A percentile compares a stretch with the other conserved stretches of the same genome.
These are phyloP conservation scores for Aspergillus indologenus DNA, from an alignment of 495 filamentous ascomycete genomes.

Conservation along the genomic window DNA sequence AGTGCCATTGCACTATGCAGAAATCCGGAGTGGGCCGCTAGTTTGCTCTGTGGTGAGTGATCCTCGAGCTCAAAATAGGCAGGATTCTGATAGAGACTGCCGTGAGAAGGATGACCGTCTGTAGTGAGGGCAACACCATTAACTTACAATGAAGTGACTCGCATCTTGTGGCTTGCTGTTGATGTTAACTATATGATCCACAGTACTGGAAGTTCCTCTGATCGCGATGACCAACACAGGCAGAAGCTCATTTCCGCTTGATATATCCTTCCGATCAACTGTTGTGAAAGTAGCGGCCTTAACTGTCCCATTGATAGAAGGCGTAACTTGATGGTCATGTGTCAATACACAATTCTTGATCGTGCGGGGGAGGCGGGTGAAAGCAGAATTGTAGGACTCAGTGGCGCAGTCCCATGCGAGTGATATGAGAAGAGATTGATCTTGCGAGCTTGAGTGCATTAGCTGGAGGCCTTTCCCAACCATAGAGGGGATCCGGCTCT, in stretches of 20 bases:
- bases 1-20: constrained; percentile 6
- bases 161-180: constrained; percentile 4
- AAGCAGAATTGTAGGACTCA: background rate
- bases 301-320: constrained; percentile 1
- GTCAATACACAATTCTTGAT: background rate
- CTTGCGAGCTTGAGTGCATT: constrained; percentile 1
- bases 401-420: constrained; percentile 9
- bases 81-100: no score
- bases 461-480: background rate
- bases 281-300: constrained; percentile 7
- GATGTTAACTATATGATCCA: constrained; percentile 11
- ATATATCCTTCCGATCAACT: background rate
- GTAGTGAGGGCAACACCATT: background rate
- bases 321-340: background rate
- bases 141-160: constrained; percentile 4
- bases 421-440: constrained; percentile 1
- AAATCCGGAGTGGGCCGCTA: constrained; percentile 9
- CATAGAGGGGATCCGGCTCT: background rate
- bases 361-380: background rate
- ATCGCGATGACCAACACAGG: constrained; percentile 8
- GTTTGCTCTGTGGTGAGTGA: background rate
- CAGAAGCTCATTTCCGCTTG: background rate
- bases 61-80: no score
- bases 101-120: background rate
- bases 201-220: constrained; percentile 2